These are phyloP conservation scores for Dictyostelium brefeldianum DNA, from an alignment of 78 protist species.

Conservation along the genomic window DNA sequence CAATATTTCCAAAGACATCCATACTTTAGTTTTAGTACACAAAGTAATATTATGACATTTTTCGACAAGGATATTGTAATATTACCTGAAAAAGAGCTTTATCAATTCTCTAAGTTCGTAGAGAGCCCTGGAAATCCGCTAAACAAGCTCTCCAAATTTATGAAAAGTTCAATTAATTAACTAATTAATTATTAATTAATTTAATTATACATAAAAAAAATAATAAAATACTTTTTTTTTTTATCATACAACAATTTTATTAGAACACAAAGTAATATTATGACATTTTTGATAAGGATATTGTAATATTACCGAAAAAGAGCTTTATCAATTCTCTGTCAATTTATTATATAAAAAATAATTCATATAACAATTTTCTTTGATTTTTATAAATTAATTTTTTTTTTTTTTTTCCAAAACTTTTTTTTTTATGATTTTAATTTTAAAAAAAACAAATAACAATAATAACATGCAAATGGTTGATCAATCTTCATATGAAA, in stretches of 20 bases:
- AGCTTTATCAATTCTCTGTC: constrained; percentile 35
- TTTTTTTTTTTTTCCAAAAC: background rate
- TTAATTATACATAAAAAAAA: background rate
- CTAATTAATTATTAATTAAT: background rate
- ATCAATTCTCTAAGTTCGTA: constrained; percentile 56
- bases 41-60: constrained; percentile 9
- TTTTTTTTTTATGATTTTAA: background rate
- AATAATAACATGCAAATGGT: no score
- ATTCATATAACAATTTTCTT: no score
- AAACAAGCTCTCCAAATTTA: constrained; percentile 27
- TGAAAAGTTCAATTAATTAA: background rate
- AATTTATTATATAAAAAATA: background rate
- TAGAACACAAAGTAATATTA: constrained; percentile 1
- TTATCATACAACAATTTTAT: no score
- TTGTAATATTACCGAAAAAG: constrained; percentile 72
- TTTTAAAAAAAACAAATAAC: no score
- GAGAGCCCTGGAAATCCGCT: constrained; percentile 70
- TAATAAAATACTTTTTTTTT: background rate
- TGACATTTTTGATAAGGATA: constrained; percentile 55
- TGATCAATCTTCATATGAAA: no score
- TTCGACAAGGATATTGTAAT: constrained; percentile 62
- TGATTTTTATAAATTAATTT: no score
- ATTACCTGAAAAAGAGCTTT: constrained; percentile 68
- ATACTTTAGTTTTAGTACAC: constrained; percentile 39
- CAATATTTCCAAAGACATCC: constrained; percentile 74